Conservation (phyloP, 2,329 filamentous ascomycete species). For the Cladophialophora chaetospira region DNA sequence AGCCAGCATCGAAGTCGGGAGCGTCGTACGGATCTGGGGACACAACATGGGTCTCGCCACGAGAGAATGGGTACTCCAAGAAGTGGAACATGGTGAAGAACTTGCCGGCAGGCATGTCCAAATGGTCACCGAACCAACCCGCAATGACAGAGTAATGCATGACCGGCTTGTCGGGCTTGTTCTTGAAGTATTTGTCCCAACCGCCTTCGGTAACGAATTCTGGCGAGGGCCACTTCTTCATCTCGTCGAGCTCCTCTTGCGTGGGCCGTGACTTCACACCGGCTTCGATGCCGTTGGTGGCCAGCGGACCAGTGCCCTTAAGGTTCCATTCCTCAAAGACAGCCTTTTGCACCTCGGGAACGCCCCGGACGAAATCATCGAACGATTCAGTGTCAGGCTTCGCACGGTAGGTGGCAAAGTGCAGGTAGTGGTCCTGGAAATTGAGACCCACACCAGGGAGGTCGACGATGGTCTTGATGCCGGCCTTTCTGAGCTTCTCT, state of each 20-base stretch:
- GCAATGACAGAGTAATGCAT: constrained; percentile 83
- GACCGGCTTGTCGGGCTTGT: constrained; percentile 82
- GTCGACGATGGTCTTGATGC: constrained; percentile 69
- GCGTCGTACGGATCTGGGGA: constrained; percentile 72
- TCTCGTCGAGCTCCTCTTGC: constrained; percentile 65
- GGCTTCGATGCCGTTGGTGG: constrained; percentile 78
- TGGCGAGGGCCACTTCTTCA: constrained; percentile 72
- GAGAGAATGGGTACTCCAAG: constrained; percentile 68
- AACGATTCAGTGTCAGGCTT: constrained; percentile 77
- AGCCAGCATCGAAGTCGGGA: constrained; percentile 77
- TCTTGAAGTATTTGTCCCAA: constrained; percentile 80
- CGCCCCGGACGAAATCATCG: constrained; percentile 76
- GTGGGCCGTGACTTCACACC: constrained; percentile 77
- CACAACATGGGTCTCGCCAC: constrained; percentile 70
- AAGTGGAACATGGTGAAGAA: constrained; percentile 87
- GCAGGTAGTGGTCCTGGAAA: constrained; percentile 76
- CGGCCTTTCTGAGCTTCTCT: constrained; percentile 67
- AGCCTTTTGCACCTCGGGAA: constrained; percentile 70
- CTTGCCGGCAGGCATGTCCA: constrained; percentile 70
- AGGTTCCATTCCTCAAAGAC: constrained; percentile 77
- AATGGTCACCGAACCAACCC: constrained; percentile 56
- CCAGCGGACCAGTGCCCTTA: constrained; percentile 75
- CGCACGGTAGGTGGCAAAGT: constrained; percentile 69
- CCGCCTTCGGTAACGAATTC: constrained; percentile 66
- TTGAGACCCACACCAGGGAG: constrained; percentile 74